Conservation (phyloP, 495 filamentous ascomycete genomes). For the Penicillium maclennaniae region DNA sequence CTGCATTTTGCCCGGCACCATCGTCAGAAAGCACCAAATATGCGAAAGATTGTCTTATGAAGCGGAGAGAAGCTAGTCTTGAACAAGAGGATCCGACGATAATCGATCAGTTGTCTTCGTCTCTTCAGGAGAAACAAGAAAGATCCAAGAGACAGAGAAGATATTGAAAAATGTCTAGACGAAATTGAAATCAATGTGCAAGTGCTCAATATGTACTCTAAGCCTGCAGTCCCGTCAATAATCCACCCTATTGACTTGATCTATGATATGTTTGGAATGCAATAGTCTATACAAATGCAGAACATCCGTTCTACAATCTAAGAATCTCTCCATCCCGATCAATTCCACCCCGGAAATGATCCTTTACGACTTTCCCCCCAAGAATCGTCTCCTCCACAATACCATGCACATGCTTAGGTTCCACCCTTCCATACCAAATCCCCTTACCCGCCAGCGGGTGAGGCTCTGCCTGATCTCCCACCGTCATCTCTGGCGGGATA, state of each 20-base stretch:
- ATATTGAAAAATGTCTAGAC: too few species aligned
- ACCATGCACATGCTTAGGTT: slow-evolving; percentile 81
- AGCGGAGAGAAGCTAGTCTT: too few species aligned
- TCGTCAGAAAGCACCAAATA: too few species aligned
- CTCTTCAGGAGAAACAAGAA: too few species aligned
- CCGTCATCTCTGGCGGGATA: slow-evolving; percentile 57
- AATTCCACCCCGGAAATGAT: slow-evolving; percentile 61
- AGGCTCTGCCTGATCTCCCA: slow-evolving; percentile 15
- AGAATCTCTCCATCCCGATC: slow-evolving; percentile 35
- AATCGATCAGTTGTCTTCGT: too few species aligned
- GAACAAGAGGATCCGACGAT: too few species aligned
- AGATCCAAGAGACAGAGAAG: too few species aligned
- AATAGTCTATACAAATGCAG: not conserved
- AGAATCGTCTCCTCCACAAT: slow-evolving; percentile 77
- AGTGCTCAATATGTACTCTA: too few species aligned
- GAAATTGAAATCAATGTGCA: too few species aligned
- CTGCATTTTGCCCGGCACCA: too few species aligned
- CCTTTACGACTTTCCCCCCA: slow-evolving; percentile 66
- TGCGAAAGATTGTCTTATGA: too few species aligned
- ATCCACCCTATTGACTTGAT: not conserved
- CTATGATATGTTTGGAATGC: not conserved
- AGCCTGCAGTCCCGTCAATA: not conserved
- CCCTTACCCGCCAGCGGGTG: slow-evolving; percentile 71
- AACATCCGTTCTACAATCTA: slow-evolving; percentile 26
- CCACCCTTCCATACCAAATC: slow-evolving; percentile 90